Conservation (phyloP, 352 stramenopile species). For the Phytophthora kernoviae region DNA sequence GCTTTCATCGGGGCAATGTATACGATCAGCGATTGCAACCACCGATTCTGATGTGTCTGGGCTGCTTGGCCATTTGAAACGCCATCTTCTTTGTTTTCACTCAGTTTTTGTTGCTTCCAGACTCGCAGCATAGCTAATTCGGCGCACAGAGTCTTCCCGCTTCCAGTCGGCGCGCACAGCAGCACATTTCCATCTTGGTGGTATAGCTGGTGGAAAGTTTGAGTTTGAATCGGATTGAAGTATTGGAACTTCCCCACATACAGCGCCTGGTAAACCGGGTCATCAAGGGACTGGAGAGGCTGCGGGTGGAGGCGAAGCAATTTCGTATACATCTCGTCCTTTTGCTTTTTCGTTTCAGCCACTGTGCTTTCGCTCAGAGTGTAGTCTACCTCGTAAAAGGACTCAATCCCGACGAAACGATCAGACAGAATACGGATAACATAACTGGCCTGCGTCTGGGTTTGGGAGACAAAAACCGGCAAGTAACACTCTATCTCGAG, state of each 20-base stretch:
- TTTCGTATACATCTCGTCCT: constrained; percentile 79
- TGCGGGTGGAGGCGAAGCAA: constrained; percentile 96
- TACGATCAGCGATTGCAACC: constrained; percentile 80
- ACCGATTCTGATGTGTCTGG: constrained; percentile 7
- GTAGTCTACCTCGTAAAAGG: constrained; percentile 79
- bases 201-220: constrained; percentile 98
- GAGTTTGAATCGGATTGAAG: constrained; percentile 97
- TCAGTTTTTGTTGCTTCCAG: constrained; percentile 62
- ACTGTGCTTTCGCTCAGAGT: constrained; percentile 39
- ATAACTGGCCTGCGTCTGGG: constrained; percentile 89
- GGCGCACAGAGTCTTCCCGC: constrained; percentile 96
- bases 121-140: constrained; percentile 98
- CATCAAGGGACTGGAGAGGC: constrained; percentile 92
- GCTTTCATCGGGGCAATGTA: constrained; percentile 99
- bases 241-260: constrained; percentile 90
- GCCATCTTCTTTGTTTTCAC: constrained; percentile 4
- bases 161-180: constrained; percentile 96
- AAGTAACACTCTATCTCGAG: constrained; percentile 96
- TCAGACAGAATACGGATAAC: constrained; percentile 96
- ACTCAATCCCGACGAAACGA: constrained; percentile 96
- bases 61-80: background rate
- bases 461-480: constrained; percentile 93
- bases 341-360: constrained; percentile 53
- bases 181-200: constrained; percentile 96
- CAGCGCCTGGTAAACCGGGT: constrained; percentile 91